Evolutionary conservation across 2,329 filamentous ascomycete genomes (phyloP).

Genomic region (Fusarium sacchari): DNA sequence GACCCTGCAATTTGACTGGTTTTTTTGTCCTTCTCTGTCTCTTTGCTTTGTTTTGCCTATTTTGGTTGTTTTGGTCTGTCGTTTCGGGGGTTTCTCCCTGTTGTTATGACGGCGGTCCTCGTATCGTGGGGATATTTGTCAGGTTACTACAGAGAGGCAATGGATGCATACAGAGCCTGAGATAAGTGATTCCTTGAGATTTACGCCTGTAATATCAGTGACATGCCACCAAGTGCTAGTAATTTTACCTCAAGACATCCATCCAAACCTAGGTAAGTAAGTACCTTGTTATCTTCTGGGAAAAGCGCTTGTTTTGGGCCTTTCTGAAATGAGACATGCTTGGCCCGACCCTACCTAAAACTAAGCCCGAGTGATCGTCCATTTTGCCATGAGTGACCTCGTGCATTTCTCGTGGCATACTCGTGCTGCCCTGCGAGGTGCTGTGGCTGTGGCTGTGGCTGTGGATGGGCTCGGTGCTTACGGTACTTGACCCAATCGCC

Average conservation of each 20-base stretch:
- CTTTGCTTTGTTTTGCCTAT: constrained; percentile 18
- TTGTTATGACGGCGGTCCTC: neutral
- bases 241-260: constrained; percentile 8
- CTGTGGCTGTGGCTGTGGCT: neutral
- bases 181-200: neutral
- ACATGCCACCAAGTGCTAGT: constrained; percentile 1
- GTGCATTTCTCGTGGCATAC: constrained; percentile 32
- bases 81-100: neutral
- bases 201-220: neutral
- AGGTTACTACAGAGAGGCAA: neutral
- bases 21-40: neutral
- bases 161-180: neutral
- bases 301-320: constrained; percentile 14
- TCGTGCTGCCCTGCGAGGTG: constrained; percentile 5
- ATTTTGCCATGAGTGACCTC: constrained; percentile 14
- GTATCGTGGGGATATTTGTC: neutral
- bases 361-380: constrained; percentile 24
- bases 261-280: no score
- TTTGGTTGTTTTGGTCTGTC: neutral
- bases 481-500: constrained; percentile 14
- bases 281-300: constrained; percentile 10
- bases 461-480: neutral
- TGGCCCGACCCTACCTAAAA: constrained; percentile 1
- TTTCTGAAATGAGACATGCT: constrained; percentile 7
- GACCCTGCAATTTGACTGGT: constrained; percentile 41